Evolutionary conservation across 805 yeast genomes (phyloP).

Genomic region (Monosporozyma solicola): DNA sequence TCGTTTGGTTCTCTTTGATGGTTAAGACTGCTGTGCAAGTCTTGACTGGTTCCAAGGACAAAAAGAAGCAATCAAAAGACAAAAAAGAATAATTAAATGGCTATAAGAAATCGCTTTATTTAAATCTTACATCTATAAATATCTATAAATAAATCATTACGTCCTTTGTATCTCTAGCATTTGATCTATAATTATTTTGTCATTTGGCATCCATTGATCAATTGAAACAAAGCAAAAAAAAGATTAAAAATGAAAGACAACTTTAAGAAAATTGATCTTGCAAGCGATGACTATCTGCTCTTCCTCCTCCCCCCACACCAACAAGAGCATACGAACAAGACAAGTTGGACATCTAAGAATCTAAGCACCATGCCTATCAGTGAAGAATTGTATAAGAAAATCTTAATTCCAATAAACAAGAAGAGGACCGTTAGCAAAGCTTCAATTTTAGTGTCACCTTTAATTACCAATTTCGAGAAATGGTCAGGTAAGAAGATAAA

Average conservation of each 20-base stretch:
- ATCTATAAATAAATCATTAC: too few species aligned
- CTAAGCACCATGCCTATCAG: background rate
- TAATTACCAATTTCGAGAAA: slow-evolving; percentile 25
- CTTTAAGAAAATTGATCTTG: background rate
- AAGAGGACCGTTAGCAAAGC: background rate
- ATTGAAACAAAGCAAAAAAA: background rate
- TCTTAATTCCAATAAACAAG: background rate
- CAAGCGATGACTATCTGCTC: background rate
- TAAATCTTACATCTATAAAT: too few species aligned
- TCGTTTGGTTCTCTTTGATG: slow-evolving; percentile 80
- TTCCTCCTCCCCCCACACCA: background rate
- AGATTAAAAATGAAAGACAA: background rate
- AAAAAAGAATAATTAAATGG: slow-evolving; percentile 3
- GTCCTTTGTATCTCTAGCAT: too few species aligned
- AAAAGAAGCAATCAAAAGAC: background rate
- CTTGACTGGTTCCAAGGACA: slow-evolving; percentile 4
- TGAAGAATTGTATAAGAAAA: background rate
- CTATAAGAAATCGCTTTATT: background rate
- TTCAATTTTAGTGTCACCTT: background rate
- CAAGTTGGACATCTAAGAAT: background rate
- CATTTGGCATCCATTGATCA: background rate
- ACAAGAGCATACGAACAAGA: background rate
- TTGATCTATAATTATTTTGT: too few species aligned
- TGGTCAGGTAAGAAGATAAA: slow-evolving; percentile 29
- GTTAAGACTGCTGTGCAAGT: slow-evolving; percentile 45